Conservation (phyloP, 108 stramenopile species). For the Fragilaria radians region DNA sequence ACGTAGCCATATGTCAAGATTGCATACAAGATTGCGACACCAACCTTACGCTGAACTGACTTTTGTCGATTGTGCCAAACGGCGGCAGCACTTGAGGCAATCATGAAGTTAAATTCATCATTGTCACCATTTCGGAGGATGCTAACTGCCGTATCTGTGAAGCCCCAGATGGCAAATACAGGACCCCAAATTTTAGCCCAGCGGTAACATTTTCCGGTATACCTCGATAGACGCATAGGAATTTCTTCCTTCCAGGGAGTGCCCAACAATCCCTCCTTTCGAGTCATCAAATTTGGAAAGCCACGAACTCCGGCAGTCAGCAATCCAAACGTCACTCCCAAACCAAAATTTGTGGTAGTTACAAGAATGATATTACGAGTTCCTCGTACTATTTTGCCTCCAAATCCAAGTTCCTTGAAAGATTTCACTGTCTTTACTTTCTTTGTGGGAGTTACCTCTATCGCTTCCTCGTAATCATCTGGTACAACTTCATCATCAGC, state of each 20-base stretch:
- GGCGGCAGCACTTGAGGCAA: background rate
- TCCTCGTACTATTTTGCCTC: background rate
- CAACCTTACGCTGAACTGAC: background rate
- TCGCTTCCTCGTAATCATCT: background rate
- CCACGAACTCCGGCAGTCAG: background rate
- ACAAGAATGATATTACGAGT: background rate
- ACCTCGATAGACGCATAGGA: background rate
- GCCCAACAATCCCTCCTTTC: background rate
- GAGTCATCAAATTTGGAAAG: background rate
- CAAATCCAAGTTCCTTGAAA: conserved; percentile 1
- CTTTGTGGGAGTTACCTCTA: background rate
- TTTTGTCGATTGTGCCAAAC: background rate
- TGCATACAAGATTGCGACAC: background rate
- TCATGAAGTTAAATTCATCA: conserved; percentile 1
- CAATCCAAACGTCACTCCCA: background rate
- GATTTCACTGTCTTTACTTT: background rate
- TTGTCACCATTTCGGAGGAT: background rate
- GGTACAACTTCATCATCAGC: background rate
- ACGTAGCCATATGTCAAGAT: background rate
- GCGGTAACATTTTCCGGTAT: background rate
- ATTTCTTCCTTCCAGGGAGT: background rate
- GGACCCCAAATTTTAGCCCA: conserved; percentile 1
- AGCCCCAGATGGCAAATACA: background rate
- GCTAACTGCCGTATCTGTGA: background rate
- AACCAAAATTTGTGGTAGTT: background rate